Evolutionary conservation across 2,329 filamentous ascomycete species (phyloP).

Genomic region (Fusarium sarcochroum): DNA sequence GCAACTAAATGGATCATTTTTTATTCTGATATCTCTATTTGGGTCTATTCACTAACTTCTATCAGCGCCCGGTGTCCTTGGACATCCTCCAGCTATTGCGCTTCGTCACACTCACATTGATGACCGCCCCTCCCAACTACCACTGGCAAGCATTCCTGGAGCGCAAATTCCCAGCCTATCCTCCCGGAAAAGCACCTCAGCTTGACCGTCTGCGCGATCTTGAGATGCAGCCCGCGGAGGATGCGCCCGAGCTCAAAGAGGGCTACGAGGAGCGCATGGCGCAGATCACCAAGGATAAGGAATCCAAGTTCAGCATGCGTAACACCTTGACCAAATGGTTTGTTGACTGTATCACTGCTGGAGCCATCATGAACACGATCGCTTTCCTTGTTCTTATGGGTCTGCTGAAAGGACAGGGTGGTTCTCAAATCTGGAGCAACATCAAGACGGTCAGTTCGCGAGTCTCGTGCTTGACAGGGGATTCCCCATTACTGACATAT

Average conservation of each 20-base stretch:
- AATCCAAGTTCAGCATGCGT: slow-evolving; percentile 55
- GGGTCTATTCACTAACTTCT: slow-evolving; percentile 2
- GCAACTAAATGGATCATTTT: background rate
- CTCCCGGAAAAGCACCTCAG: slow-evolving; percentile 7
- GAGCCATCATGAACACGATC: slow-evolving; percentile 62
- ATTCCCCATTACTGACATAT: slow-evolving; percentile 5
- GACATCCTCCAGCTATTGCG: slow-evolving; percentile 65
- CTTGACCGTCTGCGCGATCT: slow-evolving; percentile 42
- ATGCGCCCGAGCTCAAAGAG: slow-evolving; percentile 43
- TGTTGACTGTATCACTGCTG: slow-evolving; percentile 64
- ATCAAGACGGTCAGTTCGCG: slow-evolving; percentile 52
- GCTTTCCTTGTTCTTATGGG: slow-evolving; percentile 65
- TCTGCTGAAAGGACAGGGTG: slow-evolving; percentile 58
- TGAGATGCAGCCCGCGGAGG: slow-evolving; percentile 50
- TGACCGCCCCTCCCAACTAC: slow-evolving; percentile 70
- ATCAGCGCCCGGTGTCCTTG: slow-evolving; percentile 57
- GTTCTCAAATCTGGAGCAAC: slow-evolving; percentile 56
- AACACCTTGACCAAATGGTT: slow-evolving; percentile 66
- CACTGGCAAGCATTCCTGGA: slow-evolving; percentile 71
- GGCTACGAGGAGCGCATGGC: slow-evolving; percentile 40
- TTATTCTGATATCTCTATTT: accelerated
- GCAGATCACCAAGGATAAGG: slow-evolving; percentile 32
- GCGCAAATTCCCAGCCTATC: slow-evolving; percentile 64
- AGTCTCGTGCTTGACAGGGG: accelerated
- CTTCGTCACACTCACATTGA: slow-evolving; percentile 67